Percentiles rank a stretch among this genome's conserved stretches.
phyloP scores from a whole-genome alignment of 2,329 filamentous ascomycete species.

The Paecilomyces fulvus region DNA sequence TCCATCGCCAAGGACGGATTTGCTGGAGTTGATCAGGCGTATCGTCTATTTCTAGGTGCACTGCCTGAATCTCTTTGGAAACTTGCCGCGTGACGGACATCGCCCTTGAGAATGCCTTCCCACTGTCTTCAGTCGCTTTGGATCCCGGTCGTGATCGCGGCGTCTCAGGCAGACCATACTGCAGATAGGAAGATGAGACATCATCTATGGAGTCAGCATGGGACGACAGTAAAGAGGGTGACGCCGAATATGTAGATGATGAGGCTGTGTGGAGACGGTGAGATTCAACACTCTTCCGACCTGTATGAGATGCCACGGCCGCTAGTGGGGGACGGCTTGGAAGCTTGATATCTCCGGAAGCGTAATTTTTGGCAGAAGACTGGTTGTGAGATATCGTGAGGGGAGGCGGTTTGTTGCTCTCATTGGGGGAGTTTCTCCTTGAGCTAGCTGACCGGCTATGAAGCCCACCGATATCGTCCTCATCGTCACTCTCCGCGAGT shows the following conservation, averaged over 20 bases:
- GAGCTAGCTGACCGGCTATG: conserved; percentile 1
- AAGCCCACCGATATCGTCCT: neutral
- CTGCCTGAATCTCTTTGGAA: conserved; percentile 25
- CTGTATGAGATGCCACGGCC: conserved; percentile 1
- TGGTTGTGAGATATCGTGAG: conserved; percentile 1
- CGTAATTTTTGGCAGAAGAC: neutral
- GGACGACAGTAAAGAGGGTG: neutral
- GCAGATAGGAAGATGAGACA: conserved; percentile 6
- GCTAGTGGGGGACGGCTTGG: conserved; percentile 3
- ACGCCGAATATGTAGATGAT: conserved; percentile 1
- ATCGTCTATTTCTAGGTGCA: conserved; percentile 30
- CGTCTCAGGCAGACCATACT: conserved; percentile 17
- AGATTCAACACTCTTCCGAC: neutral
- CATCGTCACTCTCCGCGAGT: conserved; percentile 3
- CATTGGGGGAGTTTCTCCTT: conserved; percentile 1
- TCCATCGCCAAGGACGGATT: conserved; percentile 34
- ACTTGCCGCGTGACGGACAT: conserved; percentile 24
- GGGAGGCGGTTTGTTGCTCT: conserved; percentile 1
- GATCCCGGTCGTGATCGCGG: conserved; percentile 28
- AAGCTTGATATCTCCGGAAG: neutral
- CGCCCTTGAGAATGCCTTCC: conserved; percentile 21
- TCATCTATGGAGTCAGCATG: conserved; percentile 2
- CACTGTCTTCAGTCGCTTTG: conserved; percentile 24
- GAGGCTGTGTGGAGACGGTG: neutral
- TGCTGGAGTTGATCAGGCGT: conserved; percentile 24